Evolutionary conservation across 345 rosid species (phyloP).

Genomic region (Jatropha curcas): DNA sequence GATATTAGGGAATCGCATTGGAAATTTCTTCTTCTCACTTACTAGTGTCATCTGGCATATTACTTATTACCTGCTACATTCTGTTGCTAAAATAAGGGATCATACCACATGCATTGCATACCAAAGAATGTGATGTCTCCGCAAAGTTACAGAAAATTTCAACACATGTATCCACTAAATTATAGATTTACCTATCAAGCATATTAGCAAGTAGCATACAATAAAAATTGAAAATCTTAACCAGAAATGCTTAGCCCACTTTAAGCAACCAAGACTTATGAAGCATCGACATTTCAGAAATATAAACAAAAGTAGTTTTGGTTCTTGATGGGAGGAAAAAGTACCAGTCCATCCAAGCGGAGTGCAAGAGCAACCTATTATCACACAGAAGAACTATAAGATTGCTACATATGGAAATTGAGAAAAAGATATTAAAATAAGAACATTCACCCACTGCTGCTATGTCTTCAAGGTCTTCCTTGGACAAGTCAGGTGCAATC

Average conservation of each 20-base stretch:
- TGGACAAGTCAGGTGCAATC: slow-evolving; percentile 94
- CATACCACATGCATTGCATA: background rate
- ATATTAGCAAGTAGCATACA: background rate
- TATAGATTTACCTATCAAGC: background rate
- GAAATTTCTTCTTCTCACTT: background rate
- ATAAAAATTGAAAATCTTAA: background rate
- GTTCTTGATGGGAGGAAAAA: slow-evolving; percentile 19
- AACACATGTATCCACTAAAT: background rate
- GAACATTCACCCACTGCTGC: slow-evolving; percentile 65
- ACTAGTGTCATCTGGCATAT: too few relatives aligned
- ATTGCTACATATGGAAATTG: slow-evolving; percentile 2
- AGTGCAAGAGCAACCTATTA: slow-evolving; percentile 94
- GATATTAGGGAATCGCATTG: background rate
- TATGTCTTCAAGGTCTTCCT: slow-evolving; percentile 96
- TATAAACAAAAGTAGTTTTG: background rate
- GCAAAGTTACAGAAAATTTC: background rate
- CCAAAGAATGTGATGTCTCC: background rate
- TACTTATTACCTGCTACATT: background rate
- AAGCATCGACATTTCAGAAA: background rate
- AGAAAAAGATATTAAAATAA: slow-evolving; percentile 7
- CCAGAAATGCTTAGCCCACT: background rate
- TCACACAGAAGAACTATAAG: slow-evolving; percentile 35
- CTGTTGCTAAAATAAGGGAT: background rate
- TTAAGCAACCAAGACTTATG: background rate
- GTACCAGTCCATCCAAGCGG: slow-evolving; percentile 96